Evolutionary conservation across 2,329 filamentous ascomycete species (phyloP).

Genomic region (Phialemoniopsis sp.): DNA sequence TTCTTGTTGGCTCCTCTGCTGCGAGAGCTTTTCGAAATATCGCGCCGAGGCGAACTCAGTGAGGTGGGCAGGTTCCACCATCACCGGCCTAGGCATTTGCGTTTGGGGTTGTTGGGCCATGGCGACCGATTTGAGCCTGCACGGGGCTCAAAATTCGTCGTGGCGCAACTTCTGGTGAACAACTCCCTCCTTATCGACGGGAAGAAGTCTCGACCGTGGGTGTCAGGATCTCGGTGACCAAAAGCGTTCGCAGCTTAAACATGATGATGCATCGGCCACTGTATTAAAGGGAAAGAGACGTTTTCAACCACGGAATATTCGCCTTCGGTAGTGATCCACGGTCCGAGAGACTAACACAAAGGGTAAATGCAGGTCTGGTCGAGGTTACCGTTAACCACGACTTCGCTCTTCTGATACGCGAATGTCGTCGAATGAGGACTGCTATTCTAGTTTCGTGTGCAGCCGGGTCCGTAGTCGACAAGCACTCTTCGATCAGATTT

Average conservation of each 20-base stretch:
- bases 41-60: conserved; percentile 64
- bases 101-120: conserved; percentile 12
- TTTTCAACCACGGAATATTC: not conserved
- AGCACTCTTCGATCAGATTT: too few species aligned
- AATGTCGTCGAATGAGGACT: too few species aligned
- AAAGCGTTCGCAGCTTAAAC: conserved; percentile 19
- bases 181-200: too few species aligned
- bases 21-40: conserved; percentile 58
- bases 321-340: conserved; percentile 1
- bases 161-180: too few species aligned
- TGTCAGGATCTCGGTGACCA: conserved; percentile 12
- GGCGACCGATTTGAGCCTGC: not conserved
- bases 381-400: too few species aligned
- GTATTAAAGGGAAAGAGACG: too few species aligned
- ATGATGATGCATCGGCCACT: conserved; percentile 23
- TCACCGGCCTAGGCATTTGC: conserved; percentile 21
- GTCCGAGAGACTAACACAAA: too few species aligned
- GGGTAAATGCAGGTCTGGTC: too few species aligned
- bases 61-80: conserved; percentile 58
- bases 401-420: too few species aligned
- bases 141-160: conserved; percentile 2
- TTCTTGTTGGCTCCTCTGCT: conserved; percentile 42
- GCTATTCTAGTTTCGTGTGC: too few species aligned
- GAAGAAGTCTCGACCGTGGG: too few species aligned
- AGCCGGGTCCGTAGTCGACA: too few species aligned